Evolutionary conservation across 768 basidiomycete genomes (phyloP).

Genomic region (Hypholoma sublateritium): DNA sequence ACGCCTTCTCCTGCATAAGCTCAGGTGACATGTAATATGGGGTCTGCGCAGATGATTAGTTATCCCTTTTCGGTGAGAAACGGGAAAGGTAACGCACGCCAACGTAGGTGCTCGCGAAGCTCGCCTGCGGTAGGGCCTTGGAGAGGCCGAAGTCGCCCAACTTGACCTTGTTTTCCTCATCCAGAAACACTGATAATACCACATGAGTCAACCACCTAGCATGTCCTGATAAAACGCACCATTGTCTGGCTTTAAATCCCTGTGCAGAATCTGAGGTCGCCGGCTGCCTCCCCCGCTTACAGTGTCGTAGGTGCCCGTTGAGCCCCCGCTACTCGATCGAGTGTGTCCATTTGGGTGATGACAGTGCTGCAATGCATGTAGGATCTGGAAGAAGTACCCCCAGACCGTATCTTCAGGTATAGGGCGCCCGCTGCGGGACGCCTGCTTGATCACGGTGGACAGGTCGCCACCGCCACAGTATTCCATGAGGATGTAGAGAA

Average conservation of each 20-base stretch:
- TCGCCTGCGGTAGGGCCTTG: constrained; percentile 85
- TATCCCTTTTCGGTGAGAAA: neutral
- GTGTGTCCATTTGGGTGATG: constrained; percentile 76
- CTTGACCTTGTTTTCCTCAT: constrained; percentile 82
- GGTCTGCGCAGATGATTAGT: constrained; percentile 53
- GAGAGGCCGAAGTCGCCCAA: constrained; percentile 96
- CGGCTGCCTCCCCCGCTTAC: constrained; percentile 47
- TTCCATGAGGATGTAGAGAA: constrained; percentile 98
- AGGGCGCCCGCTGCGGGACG: constrained; percentile 62
- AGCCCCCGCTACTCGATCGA: constrained; percentile 38
- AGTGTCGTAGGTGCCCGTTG: constrained; percentile 25
- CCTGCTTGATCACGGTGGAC: constrained; percentile 81
- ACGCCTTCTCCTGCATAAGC: constrained; percentile 94
- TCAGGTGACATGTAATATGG: constrained; percentile 99
- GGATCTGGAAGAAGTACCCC: constrained; percentile 93
- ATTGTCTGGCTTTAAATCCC: constrained; percentile 98
- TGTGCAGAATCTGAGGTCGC: constrained; percentile 81
- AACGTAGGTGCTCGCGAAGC: constrained; percentile 95
- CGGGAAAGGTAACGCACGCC: constrained; percentile 59
- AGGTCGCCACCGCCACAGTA: constrained; percentile 98
- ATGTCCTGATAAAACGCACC: constrained; percentile 45
- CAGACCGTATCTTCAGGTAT: constrained; percentile 94
- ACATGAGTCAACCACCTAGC: neutral
- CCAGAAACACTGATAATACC: constrained; percentile 73
- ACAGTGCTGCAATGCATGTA: constrained; percentile 88